phyloP scores from a whole-genome alignment of 805 yeast species.

The Candida yuanshanica region DNA sequence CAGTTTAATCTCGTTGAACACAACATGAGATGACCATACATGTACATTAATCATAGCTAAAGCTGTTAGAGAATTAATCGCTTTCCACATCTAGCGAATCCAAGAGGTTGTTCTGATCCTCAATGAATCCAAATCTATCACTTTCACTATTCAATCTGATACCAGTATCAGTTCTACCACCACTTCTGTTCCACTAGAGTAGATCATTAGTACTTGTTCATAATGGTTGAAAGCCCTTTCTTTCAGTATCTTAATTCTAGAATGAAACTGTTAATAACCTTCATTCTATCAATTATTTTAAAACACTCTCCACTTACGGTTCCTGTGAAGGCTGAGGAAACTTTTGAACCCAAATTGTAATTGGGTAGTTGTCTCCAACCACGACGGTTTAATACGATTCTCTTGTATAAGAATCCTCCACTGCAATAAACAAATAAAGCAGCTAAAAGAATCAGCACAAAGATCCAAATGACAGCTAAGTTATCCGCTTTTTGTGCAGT shows the following conservation, averaged over 20 bases:
- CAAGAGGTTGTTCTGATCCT: constrained; percentile 34
- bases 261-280: constrained; percentile 11
- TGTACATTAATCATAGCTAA: not conserved
- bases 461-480: constrained; percentile 59
- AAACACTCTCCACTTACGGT: constrained; percentile 17
- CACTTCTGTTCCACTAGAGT: constrained; percentile 13
- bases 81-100: constrained; percentile 32
- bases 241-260: not conserved
- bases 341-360: constrained; percentile 20
- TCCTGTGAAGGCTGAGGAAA: constrained; percentile 21
- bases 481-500: constrained; percentile 65
- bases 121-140: constrained; percentile 32
- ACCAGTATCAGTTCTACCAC: constrained; percentile 8
- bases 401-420: constrained; percentile 33
- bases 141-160: constrained; percentile 20
- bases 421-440: constrained; percentile 38
- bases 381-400: constrained; percentile 30
- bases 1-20: no score
- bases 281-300: not conserved
- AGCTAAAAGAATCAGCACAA: constrained; percentile 43
- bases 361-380: constrained; percentile 32
- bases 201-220: constrained; percentile 4
- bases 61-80: constrained; percentile 1
- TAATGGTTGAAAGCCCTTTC: constrained; percentile 5
- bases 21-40: no score